Evolutionary conservation across 495 filamentous ascomycete species (phyloP), one percentile per base, ranked within the genome.

Genomic region (Lineolata rhizophorae): DNA sequence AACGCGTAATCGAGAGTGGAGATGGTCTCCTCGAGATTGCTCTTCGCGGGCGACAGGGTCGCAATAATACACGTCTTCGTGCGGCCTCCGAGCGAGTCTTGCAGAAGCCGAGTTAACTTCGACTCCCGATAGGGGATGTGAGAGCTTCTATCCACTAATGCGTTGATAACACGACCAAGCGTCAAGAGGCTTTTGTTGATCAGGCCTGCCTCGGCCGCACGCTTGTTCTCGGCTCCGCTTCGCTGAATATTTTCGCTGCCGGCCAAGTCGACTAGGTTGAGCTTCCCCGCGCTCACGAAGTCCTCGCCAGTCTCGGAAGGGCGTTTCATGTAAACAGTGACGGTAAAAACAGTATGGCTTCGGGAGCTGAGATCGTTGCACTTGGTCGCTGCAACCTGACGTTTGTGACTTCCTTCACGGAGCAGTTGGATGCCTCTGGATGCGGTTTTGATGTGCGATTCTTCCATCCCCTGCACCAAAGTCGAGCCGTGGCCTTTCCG

Each of bases 11-110:
- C 87, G 2, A 97, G 61, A 0, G 90, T 95, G 1, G 85, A 94
- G 31, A 95, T 94, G 0, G 87, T 97, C 50, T 97, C 87, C 44
- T 97, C 87, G 10, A 95, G 61, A 44, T 94, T 97, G 55, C 70
- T 83, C 47, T 82, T 83, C 4, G 83, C 78, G 4, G 90, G 83
- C 1, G 87, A 94, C 27, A 97, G 67, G 0, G 90, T 97, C 2
- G 87, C 90, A 43, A 97, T 94, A 41, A 97, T 97, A 54, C 87
- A 95, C 3, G 87, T 97, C 49, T 95, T 97, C 5, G 87, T 97
- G 29, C 72, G 70, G 8, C 87, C 87, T 29, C 87, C 87, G 0
- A 97, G 65, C 10, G 87, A 97, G 45, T 97, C 90, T 70, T 95
- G 87, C 30, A 97, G 57, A 2, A 97, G 58, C 15, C 87, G 69